Base-by-base conservation (phyloP, 208 protist genomes). In the Crithidia fasciculata region DNA sequence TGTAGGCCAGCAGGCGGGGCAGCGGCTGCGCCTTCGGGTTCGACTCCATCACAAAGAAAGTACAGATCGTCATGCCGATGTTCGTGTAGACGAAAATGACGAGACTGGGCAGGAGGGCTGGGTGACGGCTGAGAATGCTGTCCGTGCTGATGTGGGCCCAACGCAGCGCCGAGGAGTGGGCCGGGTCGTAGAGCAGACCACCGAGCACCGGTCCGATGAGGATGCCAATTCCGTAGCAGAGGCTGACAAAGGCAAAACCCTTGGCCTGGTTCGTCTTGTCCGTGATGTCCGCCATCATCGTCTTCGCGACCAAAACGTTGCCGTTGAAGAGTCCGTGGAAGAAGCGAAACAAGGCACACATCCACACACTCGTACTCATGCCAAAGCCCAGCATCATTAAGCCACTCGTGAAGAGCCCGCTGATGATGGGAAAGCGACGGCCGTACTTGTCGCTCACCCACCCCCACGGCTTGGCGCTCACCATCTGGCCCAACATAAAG, bases 231-330 rank as follows among this genome's bases (percentile, higher is more conserved):
- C 85, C 82, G 55, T 65, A 85, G 39, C 72, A 78, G 67, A 99
- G 97, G 63, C 94, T 98, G 18, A 99, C 94, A 63, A 99, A 98
- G 44, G 96, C 94, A 78, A 99, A 99, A 28, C 98, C 97, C 65
- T 84, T 80, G 2, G 87, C 76, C 49, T 87, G 74, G 47, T 87
- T 91, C 2, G 88, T 89, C 64, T 82, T 82, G 65, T 93, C 86
- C 8, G 87, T 84, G 66, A 93, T 89, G 73, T 93, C 88, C 0
- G 88, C 83, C 70, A 93, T 83, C 69, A 89, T 88, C 49, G 88
- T 93, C 72, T 93, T 93, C 19, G 86, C 88, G 2, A 93, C 86
- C 40, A 93, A 49, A 6, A 93, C 65, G 58, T 93, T 93, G 62
- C 88, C 88, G 77, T 93, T 93, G 60, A 85, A 89, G 13, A 89